Conservation (phyloP, 768 basidiomycete genomes). For the Grammothele lineata region DNA sequence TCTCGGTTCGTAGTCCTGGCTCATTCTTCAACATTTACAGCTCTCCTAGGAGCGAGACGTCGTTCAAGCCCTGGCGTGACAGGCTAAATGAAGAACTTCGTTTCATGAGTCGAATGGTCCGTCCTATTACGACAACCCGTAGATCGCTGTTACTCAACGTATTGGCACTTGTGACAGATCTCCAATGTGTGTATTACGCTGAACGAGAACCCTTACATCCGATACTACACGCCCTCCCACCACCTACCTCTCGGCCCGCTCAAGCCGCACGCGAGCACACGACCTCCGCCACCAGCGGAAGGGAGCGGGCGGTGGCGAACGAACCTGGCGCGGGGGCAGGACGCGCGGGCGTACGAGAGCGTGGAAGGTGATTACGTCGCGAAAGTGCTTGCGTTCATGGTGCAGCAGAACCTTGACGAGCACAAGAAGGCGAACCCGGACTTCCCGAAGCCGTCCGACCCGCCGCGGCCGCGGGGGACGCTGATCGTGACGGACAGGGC, state of each 20-base stretch:
- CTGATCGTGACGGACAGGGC: constrained; percentile 94
- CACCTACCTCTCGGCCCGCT: constrained; percentile 85
- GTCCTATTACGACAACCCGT: too few species aligned
- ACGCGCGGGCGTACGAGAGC: constrained; percentile 63
- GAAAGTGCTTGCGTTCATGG: constrained; percentile 78
- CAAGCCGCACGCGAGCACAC: constrained; percentile 58
- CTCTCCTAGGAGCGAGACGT: constrained; percentile 70
- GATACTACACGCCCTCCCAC: constrained; percentile 84
- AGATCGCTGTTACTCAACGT: not conserved
- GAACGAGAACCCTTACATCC: constrained; percentile 88
- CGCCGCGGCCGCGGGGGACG: constrained; percentile 62
- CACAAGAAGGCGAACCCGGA: constrained; percentile 83
- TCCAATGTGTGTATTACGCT: constrained; percentile 85
- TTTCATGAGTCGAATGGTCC: constrained; percentile 67
- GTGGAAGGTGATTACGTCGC: constrained; percentile 75
- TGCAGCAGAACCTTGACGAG: constrained; percentile 82
- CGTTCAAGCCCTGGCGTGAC: constrained; percentile 61
- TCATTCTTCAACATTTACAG: constrained; percentile 89
- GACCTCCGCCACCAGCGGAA: constrained; percentile 60
- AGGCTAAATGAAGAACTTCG: constrained; percentile 86
- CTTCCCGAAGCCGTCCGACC: constrained; percentile 66
- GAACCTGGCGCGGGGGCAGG: constrained; percentile 69
- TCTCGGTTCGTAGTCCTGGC: constrained; percentile 72
- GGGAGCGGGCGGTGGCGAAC: constrained; percentile 71
- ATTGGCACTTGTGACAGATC: constrained; percentile 44